A percentile compares a stretch with the other conserved stretches of the same genome.
These are phyloP conservation scores for Pestalotiopsis sp. DNA, from an alignment of 2,329 filamentous ascomycete species.

Conservation along the genomic window DNA sequence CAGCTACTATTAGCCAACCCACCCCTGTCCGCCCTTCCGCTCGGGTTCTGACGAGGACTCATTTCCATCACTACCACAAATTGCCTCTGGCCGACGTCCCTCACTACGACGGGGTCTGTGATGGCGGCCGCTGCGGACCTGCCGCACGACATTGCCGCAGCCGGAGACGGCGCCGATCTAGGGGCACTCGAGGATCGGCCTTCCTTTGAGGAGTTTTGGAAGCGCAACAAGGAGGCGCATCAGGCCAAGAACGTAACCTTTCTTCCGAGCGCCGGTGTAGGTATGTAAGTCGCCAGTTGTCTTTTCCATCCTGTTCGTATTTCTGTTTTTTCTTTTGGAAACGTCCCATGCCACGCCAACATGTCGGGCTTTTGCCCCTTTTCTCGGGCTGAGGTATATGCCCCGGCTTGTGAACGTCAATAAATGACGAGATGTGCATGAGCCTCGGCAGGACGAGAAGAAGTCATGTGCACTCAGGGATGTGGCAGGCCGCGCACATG, in stretches of 20 bases:
- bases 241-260: conserved; percentile 8
- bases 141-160: not conserved
- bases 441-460: no score
- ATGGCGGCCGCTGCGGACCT: conserved; percentile 1
- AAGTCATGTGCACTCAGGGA: no score
- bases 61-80: not conserved
- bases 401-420: not conserved
- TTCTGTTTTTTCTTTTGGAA: not conserved
- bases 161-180: not conserved
- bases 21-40: not conserved
- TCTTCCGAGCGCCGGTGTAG: conserved; percentile 5
- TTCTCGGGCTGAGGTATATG: not conserved
- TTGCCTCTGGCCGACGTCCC: no score
- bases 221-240: conserved; percentile 12
- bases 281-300: conserved; percentile 3
- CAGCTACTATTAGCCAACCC: not conserved
- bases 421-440: not conserved
- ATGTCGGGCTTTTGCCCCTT: not conserved
- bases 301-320: not conserved
- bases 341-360: not conserved
- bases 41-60: not conserved
- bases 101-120: not conserved
- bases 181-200: conserved; percentile 7
- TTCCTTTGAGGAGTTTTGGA: conserved; percentile 16
- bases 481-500: no score